Conservation (phyloP, 768 basidiomycete species). For the Pisolithus orientalis region DNA sequence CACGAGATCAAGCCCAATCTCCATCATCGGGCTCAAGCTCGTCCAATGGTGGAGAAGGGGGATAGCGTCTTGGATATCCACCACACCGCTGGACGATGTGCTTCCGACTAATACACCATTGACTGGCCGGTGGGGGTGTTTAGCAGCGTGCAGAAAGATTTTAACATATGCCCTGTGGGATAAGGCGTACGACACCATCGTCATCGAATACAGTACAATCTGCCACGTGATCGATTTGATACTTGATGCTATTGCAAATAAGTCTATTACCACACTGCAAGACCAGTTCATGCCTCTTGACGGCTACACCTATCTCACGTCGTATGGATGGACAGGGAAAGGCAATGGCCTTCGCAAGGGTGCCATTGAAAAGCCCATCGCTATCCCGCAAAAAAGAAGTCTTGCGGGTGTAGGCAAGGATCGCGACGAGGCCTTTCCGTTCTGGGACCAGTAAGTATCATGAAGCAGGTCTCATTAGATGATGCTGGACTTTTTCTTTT, state of each 20-base stretch:
- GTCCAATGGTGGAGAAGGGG: constrained; percentile 86
- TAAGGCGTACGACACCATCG: constrained; percentile 44
- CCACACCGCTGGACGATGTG: constrained; percentile 23
- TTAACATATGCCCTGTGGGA: constrained; percentile 63
- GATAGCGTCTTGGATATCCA: constrained; percentile 58
- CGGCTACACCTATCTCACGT: constrained; percentile 62
- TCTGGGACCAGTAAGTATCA: constrained; percentile 90
- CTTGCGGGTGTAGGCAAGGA: constrained; percentile 88
- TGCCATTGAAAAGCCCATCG: constrained; percentile 69
- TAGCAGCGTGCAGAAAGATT: constrained; percentile 72
- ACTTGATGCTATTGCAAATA: not conserved
- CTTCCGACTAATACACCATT: constrained; percentile 75
- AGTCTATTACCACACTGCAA: not conserved
- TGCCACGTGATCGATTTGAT: not conserved
- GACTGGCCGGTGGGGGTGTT: constrained; percentile 68
- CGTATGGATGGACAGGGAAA: constrained; percentile 86
- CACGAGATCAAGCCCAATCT: constrained; percentile 74
- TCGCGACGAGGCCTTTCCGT: constrained; percentile 91
- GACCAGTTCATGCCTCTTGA: constrained; percentile 49
- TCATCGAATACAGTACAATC: not conserved
- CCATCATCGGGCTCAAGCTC: constrained; percentile 79
- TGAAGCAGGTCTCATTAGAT: not conserved
- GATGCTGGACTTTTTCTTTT: not conserved
- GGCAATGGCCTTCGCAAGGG: constrained; percentile 83
- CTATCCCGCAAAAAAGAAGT: constrained; percentile 78